phyloP scores from a whole-genome alignment of 2,329 filamentous ascomycete genomes.

The Pseudogymnoascus sp. region DNA sequence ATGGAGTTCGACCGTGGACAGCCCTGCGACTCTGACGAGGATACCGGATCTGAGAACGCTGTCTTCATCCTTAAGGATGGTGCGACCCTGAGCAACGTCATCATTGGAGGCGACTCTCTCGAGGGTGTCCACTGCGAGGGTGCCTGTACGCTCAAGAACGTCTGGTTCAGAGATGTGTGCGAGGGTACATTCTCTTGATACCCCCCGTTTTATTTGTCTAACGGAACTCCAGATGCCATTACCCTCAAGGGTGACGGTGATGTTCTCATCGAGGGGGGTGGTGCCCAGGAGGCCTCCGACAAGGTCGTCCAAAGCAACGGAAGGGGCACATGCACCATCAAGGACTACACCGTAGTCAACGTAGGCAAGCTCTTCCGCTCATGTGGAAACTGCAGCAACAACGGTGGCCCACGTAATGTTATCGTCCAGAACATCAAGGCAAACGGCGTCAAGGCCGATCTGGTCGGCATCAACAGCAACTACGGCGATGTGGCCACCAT shows the following conservation, averaged over 20 bases:
- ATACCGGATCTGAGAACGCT: slow-evolving; percentile 28
- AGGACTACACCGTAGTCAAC: slow-evolving; percentile 34
- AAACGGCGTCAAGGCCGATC: slow-evolving; percentile 20
- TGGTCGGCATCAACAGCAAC: slow-evolving; percentile 34
- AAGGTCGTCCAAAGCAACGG: slow-evolving; percentile 33
- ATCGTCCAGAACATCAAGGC: slow-evolving; percentile 29
- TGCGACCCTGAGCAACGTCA: slow-evolving; percentile 43
- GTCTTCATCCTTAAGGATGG: slow-evolving; percentile 46
- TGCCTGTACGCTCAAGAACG: slow-evolving; percentile 38
- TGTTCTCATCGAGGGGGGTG: slow-evolving; percentile 31
- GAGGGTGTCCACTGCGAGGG: slow-evolving; percentile 45
- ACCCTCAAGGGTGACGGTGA: slow-evolving; percentile 27
- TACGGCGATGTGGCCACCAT: slow-evolving; percentile 31
- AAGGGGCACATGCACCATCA: slow-evolving; percentile 27
- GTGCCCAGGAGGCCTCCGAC: slow-evolving; percentile 28
- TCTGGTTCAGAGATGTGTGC: slow-evolving; percentile 31
- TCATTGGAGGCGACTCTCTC: slow-evolving; percentile 43
- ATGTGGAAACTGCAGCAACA: slow-evolving; percentile 37
- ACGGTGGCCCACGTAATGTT: slow-evolving; percentile 25
- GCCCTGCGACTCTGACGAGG: slow-evolving; percentile 17
- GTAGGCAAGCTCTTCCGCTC: slow-evolving; percentile 39
- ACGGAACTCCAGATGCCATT: slow-evolving; percentile 31
- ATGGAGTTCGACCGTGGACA: slow-evolving; percentile 21
- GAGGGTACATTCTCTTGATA: slow-evolving; percentile 17
- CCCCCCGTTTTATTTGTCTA: slow-evolving; percentile 24